Conservation (phyloP, 805 yeast genomes). For the Cyberlindnera mississippiensis region DNA sequence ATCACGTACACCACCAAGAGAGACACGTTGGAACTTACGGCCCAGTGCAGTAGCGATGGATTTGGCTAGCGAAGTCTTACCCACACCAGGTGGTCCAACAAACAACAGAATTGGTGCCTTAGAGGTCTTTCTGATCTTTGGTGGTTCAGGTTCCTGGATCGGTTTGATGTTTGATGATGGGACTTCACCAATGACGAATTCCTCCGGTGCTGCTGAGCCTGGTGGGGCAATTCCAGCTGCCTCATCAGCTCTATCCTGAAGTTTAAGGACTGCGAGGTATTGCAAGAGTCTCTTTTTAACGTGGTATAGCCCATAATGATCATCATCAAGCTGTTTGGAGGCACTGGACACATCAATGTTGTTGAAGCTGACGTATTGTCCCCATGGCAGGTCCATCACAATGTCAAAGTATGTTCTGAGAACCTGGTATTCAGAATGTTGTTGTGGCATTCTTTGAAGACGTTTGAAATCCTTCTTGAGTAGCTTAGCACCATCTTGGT, state of each 20-base stretch:
- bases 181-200: conserved; percentile 18
- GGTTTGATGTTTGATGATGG: conserved; percentile 1
- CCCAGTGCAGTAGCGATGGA: conserved; percentile 74
- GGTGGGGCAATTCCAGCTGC: conserved; percentile 5
- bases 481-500: conserved; percentile 40
- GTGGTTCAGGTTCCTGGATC: conserved; percentile 4
- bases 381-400: conserved; percentile 60
- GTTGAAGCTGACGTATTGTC: conserved; percentile 30
- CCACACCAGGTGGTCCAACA: conserved; percentile 94
- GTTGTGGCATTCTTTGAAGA: conserved; percentile 46
- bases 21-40: conserved; percentile 71
- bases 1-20: conserved; percentile 84
- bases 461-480: conserved; percentile 50
- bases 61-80: conserved; percentile 82
- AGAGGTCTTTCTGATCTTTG: conserved; percentile 12
- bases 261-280: conserved; percentile 72
- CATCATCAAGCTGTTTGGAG: conserved; percentile 56
- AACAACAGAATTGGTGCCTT: conserved; percentile 74
- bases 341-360: conserved; percentile 49
- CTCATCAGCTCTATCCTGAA: conserved; percentile 30
- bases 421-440: conserved; percentile 61
- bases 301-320: conserved; percentile 71
- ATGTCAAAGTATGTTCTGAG: conserved; percentile 61
- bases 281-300: conserved; percentile 76
- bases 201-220: conserved; percentile 13